Base-by-base conservation (phyloP, 495 filamentous ascomycete species). In the Aspergillus heteromorphus region DNA sequence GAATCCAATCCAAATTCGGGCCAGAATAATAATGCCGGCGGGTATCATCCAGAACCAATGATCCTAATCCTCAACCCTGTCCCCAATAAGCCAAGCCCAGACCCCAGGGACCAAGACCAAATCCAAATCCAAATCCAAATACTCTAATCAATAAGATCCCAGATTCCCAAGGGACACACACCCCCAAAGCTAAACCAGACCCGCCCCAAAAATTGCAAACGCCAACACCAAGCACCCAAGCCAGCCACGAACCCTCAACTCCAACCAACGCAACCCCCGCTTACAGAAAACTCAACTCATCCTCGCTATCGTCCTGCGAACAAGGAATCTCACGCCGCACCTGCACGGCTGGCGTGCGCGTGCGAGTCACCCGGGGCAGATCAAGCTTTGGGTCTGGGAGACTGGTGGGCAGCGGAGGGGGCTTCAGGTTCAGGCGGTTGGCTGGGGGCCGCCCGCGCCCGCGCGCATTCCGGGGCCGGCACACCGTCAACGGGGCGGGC, bases 221-320 rank as follows among this genome's bases (percentile, higher is more conserved):
- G 11, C 34, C 34, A 38, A 38, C 29, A 50, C 7, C 7, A 3
- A 50, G 17, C n/a, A n/a, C n/a, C n/a, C n/a, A n/a, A n/a, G n/a
- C n/a, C n/a, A n/a, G n/a, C n/a, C n/a, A n/a, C n/a, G n/a, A n/a
- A n/a, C n/a, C n/a, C n/a, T n/a, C n/a, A n/a, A n/a, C n/a, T 21
- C 38, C 48, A 20, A 36, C 48, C 48, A 20, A 16, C 30, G n/a
- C 48, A 31, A 38, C 11, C 43, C 13, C 23, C 38, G 25, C 29
- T 70, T 49, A 73, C 3, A 75, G 42, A 58, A 75, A 75, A 55
- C 73, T 74, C 17, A 77, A 62, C 58, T 76, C 73, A 42, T 77
- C 74, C 17, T 77, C 74, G 42, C 72, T 74, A 21, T 69, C 72
- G 10, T 70, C 68, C 7, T 72, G 66, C 7, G 66, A 64, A 40